These are phyloP conservation scores for Penicillium flavigenum DNA, from an alignment of 495 filamentous ascomycete genomes.

Conservation along the genomic window DNA sequence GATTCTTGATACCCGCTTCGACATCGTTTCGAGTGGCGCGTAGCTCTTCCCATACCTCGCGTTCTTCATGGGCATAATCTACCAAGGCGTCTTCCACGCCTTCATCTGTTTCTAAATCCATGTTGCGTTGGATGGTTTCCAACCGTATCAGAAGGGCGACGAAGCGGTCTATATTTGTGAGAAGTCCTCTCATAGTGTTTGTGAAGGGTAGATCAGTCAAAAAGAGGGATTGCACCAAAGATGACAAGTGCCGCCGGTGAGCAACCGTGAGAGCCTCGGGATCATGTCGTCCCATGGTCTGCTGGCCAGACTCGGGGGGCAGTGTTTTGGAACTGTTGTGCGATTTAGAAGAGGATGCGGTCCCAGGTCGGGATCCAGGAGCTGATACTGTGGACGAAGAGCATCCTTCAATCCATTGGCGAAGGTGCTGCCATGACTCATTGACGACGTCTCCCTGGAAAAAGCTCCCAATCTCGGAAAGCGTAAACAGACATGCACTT, in stretches of 20 bases:
- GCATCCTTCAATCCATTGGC: slow-evolving; percentile 54
- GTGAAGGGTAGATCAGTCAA: slow-evolving; percentile 70
- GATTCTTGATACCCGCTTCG: slow-evolving; percentile 57
- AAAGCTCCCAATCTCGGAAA: slow-evolving; percentile 80
- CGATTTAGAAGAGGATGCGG: slow-evolving; percentile 33
- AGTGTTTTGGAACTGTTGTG: slow-evolving; percentile 8
- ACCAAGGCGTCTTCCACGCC: slow-evolving; percentile 72
- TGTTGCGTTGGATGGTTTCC: slow-evolving; percentile 66
- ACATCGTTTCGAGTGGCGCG: slow-evolving; percentile 33
- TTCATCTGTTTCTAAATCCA: slow-evolving; percentile 75
- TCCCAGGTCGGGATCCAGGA: slow-evolving; percentile 41
- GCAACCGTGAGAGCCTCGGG: slow-evolving; percentile 79
- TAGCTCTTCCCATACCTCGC: slow-evolving; percentile 59
- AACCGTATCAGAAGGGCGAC: slow-evolving; percentile 71
- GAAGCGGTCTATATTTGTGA: slow-evolving; percentile 72
- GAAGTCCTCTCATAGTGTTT: slow-evolving; percentile 63
- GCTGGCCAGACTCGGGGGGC: slow-evolving; percentile 21
- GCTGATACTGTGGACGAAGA: slow-evolving; percentile 17
- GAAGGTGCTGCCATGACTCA: slow-evolving; percentile 66
- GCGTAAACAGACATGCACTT: slow-evolving; percentile 79
- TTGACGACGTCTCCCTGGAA: slow-evolving; percentile 87
- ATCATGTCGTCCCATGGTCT: slow-evolving; percentile 57
- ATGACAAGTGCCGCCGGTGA: slow-evolving; percentile 70
- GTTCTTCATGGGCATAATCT: slow-evolving; percentile 67
- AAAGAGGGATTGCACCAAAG: slow-evolving; percentile 66